These are phyloP conservation scores for Sarocladium kiliense DNA, from an alignment of 2,329 filamentous ascomycete genomes.

Conservation along the genomic window DNA sequence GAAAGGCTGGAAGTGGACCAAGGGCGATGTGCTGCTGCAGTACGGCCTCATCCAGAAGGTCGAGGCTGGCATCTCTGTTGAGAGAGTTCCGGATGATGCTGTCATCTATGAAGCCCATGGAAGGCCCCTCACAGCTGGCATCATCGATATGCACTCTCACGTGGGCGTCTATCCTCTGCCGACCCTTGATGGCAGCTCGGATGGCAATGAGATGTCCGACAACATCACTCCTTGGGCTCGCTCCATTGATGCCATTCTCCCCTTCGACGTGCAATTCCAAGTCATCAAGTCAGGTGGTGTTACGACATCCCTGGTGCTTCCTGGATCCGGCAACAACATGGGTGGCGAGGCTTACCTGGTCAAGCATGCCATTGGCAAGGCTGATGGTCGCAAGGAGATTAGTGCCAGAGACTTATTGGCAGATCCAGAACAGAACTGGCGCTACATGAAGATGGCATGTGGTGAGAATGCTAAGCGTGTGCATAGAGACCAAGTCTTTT, in stretches of 20 bases:
- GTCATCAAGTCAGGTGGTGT: slow-evolving; percentile 39
- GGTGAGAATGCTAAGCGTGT: slow-evolving; percentile 64
- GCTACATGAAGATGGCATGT: slow-evolving; percentile 75
- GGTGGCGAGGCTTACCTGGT: slow-evolving; percentile 66
- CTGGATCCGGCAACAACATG: slow-evolving; percentile 68
- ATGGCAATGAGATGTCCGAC: slow-evolving; percentile 58
- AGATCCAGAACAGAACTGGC: slow-evolving; percentile 48
- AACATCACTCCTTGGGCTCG: slow-evolving; percentile 65
- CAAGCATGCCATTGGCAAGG: slow-evolving; percentile 59
- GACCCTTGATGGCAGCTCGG: slow-evolving; percentile 44
- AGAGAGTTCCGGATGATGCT: slow-evolving; percentile 39
- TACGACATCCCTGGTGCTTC: slow-evolving; percentile 38
- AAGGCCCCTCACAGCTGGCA: slow-evolving; percentile 57
- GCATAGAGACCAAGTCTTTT: slow-evolving; percentile 49
- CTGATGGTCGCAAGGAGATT: slow-evolving; percentile 56
- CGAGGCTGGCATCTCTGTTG: slow-evolving; percentile 33
- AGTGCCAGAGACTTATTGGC: slow-evolving; percentile 60
- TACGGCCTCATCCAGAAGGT: slow-evolving; percentile 56
- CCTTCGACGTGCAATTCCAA: slow-evolving; percentile 21
- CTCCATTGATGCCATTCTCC: slow-evolving; percentile 54
- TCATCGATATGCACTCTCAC: slow-evolving; percentile 70
- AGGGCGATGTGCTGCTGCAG: slow-evolving; percentile 56
- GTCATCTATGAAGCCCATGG: slow-evolving; percentile 54
- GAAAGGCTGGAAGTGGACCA: slow-evolving; percentile 55
- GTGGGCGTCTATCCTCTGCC: slow-evolving; percentile 57